Evolutionary conservation across 2,329 filamentous ascomycete genomes (phyloP).

Genomic region (Thelonectria blattea): DNA sequence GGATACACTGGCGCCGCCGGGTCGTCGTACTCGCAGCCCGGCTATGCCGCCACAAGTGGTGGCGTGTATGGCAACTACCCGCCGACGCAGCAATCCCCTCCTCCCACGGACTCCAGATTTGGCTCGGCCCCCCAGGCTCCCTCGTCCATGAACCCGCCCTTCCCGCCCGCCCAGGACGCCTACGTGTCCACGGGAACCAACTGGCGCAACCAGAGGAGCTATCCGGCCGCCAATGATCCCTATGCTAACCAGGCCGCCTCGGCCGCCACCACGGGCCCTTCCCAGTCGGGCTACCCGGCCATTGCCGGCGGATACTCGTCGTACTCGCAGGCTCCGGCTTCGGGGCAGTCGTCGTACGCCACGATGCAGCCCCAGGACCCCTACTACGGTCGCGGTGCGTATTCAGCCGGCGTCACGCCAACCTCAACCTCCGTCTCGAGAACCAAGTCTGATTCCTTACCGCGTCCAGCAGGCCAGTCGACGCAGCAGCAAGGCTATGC

Average conservation of each 20-base stretch:
- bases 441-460: conserved; percentile 49
- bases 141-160: conserved; percentile 43
- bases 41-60: conserved; percentile 41
- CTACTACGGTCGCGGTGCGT: conserved; percentile 67
- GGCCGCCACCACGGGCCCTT: conserved; percentile 39
- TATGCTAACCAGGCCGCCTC: conserved; percentile 42
- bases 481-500: conserved; percentile 47
- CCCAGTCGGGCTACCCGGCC: conserved; percentile 43
- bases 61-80: conserved; percentile 42
- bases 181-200: conserved; percentile 48
- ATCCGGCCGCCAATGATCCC: conserved; percentile 38
- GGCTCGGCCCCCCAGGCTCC: conserved; percentile 35
- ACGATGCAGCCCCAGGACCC: conserved; percentile 58
- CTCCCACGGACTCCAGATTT: conserved; percentile 44
- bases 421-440: conserved; percentile 8
- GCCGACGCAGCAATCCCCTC: conserved; percentile 42
- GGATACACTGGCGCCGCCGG: conserved; percentile 56
- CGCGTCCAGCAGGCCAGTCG: conserved; percentile 56
- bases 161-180: conserved; percentile 40
- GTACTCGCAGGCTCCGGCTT: conserved; percentile 47
- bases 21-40: conserved; percentile 41
- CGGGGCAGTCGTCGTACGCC: conserved; percentile 42
- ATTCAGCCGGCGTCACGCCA: conserved; percentile 41
- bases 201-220: conserved; percentile 38
- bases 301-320: conserved; percentile 40